Base-by-base conservation (phyloP, 192 early-diverging fungal species). In the Jimgerdemannia lactiflua region DNA sequence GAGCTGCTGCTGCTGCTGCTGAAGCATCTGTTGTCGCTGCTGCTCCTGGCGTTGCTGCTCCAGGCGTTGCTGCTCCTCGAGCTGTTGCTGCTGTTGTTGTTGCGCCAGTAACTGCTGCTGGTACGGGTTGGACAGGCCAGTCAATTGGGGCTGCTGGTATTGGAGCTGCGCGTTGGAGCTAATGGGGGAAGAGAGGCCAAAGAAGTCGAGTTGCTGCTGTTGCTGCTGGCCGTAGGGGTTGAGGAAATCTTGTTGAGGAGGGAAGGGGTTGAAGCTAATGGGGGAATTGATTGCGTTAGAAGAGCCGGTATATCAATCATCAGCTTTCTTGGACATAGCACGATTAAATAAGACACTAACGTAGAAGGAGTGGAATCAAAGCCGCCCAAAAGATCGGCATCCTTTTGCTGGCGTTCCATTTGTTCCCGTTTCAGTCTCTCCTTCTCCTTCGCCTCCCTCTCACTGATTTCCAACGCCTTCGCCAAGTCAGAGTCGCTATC, bases 381-480 rank as follows among this genome's bases (percentile, higher is more conserved):
- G 29, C 75, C 43, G 4, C 80, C 70, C 72, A 78, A 73, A 40
- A 72, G 70, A 3, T 72, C 68, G 1, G 65, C 67, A 40, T 75
- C 78, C 67, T 79, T 76, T 40, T 78, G 44, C 20, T 73, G 70
- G 43, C 70, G 63, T 11, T 72, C 68, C 17, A 29, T 29, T 29
- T 29, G 64, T 49, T 75, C 72, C n/a, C 74, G 41, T 72, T 82
- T 70, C 72, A 66, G 66, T n/a, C 43, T 65, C 64, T 79, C 81
- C 40, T 76, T 70, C 39, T 82, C 80, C 20, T 63, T 70, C 6
- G 77, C 81, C 65, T 82, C 81, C 54, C 76, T 69, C 74, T 79
- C 69, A 54, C 81, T 82, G 7, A 73, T 39, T 64, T 75, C 68
- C 43, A 82, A 59, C 20, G 81, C 81, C 41, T 76, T 78, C 41